Evolutionary conservation across 2,329 filamentous ascomycete species (phyloP), one percentile per base, ranked within the genome.

Genomic region (Beauveria asiatica): DNA sequence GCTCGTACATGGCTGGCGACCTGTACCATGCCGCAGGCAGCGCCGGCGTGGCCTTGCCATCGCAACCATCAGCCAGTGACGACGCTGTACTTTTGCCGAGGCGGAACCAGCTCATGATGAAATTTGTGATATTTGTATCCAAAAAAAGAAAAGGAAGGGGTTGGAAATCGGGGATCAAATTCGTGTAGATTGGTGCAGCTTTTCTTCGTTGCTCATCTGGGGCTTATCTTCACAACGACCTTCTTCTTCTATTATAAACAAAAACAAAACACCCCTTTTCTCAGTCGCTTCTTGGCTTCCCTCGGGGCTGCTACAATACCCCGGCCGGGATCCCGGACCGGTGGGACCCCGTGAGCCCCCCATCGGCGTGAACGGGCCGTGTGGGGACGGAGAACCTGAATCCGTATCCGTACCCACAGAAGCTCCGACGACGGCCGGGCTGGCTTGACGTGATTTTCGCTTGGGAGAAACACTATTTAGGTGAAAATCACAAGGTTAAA

Each of bases 1-100:
- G 78, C 66, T 83, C 76, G 64, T 80, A 83, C 73, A 84, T 80
- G 62, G 78, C 76, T n/a, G 72, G 69, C 5, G 77, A 79, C 13
- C 71, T 75, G 68, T 69, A 69, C 66, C 66, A 69, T 1, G 66
- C 60, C 3, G 67, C 64, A 17, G 67, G 67, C 16, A 69, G 64
- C 17, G 67, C 66, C 27, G 61, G 57, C 17, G 45, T 46, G 1
- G 64, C 45, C 21, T 62, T 61, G 30, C 59, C 45, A 27, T 62
- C 62, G 17, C 16, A 10, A 16, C 41, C 45, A 16, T 45, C 57
- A 11, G 19, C 17, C 23, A 44, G 17, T 25, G 55, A 16, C 10
- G 55, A 16, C 10, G 16, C 21, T 10, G 23, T 46, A 13, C 25
- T 27, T 17, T 56, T 62, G 11, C 39, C 56, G 33, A 57, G 46